A percentile compares a stretch with the other conserved stretches of the same genome.
These are phyloP conservation scores for Mycena venus DNA, from an alignment of 768 basidiomycete species.

Conservation along the genomic window DNA sequence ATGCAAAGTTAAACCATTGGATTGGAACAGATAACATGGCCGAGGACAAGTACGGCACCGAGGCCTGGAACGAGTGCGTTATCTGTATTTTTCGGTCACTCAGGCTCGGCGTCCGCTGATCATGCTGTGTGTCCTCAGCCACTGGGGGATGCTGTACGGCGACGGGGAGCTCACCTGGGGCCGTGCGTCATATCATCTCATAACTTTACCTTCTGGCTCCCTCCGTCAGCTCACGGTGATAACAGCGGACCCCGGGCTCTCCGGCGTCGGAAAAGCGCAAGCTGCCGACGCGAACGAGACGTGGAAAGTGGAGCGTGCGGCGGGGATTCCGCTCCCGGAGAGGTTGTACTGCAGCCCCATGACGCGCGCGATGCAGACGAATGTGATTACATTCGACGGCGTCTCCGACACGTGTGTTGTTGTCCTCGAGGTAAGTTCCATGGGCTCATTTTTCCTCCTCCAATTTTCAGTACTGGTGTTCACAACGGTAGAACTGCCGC, in stretches of 20 bases:
- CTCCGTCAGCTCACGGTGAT: background rate
- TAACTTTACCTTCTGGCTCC: background rate
- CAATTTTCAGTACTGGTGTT: background rate
- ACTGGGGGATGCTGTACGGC: constrained; percentile 74
- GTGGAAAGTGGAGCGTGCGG: constrained; percentile 63
- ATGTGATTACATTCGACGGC: constrained; percentile 64
- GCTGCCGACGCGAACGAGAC: constrained; percentile 58
- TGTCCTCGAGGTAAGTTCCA: constrained; percentile 67
- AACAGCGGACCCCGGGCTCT: constrained; percentile 77
- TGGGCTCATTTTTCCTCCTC: background rate
- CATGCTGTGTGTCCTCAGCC: constrained; percentile 49
- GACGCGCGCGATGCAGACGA: constrained; percentile 71
- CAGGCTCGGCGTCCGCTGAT: background rate
- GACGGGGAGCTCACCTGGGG: constrained; percentile 82
- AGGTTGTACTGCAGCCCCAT: constrained; percentile 74
- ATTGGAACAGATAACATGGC: constrained; percentile 72
- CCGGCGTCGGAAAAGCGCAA: constrained; percentile 68
- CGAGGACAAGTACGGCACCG: constrained; percentile 66
- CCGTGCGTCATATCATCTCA: constrained; percentile 58
- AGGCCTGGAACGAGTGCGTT: constrained; percentile 73
- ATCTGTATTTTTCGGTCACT: background rate
- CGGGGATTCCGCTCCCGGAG: constrained; percentile 65
- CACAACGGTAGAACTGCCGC: constrained; percentile 65
- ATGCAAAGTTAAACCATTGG: background rate
- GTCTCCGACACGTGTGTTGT: constrained; percentile 48